Base-by-base conservation (phyloP, 805 yeast genomes). In the Suhomyces vadensis region DNA sequence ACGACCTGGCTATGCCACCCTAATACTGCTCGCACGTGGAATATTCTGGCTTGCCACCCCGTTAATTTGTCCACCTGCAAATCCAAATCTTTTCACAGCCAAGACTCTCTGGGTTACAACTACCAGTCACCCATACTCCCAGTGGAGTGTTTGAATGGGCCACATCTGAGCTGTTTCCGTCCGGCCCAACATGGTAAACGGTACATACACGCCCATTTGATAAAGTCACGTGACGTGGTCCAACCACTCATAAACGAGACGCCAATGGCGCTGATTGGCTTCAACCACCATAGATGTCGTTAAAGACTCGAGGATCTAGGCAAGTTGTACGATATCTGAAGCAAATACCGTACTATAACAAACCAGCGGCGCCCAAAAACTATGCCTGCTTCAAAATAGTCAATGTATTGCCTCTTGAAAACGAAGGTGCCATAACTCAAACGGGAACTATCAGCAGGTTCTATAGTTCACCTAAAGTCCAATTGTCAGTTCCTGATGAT, bases 391-490 rank as follows among this genome's bases (percentile, higher is more conserved):
- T 29, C 33, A 29, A 13, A 7, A 29, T 29, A 29, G 16, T 29
- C 33, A 29, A 29, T 20, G 20, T 20, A 16, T 29, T 16, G 33
- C 20, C 33, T 29, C 33, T 2, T 29, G 20, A 20, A 4, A 29
- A 29, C 9, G 33, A 14, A 20, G 33, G 16, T 29, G 9, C 19
- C 11, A 7, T 29, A 14, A 17, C 19, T 14, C 9, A 17, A 17
- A 14, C 33, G 20, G 33, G 33, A 29, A 29, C 33, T 29, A 29
- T 29, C 33, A 29, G 33, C 33, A 29, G 33, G 33, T 29, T 29
- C 33, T 29, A 29, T 29, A 29, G 33, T 29, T 29, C 33, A 14
- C 33, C 33, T 11, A 29, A 16, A n/a, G 20, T n/a, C 8, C 33
- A 29, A 29, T 29, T 29, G 33, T 29, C 33, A 14, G 14, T 29